Percentiles rank a stretch among this genome's conserved stretches.
phyloP scores from a whole-genome alignment of 2,329 filamentous ascomycete genomes.

The Didymella lethalis region DNA sequence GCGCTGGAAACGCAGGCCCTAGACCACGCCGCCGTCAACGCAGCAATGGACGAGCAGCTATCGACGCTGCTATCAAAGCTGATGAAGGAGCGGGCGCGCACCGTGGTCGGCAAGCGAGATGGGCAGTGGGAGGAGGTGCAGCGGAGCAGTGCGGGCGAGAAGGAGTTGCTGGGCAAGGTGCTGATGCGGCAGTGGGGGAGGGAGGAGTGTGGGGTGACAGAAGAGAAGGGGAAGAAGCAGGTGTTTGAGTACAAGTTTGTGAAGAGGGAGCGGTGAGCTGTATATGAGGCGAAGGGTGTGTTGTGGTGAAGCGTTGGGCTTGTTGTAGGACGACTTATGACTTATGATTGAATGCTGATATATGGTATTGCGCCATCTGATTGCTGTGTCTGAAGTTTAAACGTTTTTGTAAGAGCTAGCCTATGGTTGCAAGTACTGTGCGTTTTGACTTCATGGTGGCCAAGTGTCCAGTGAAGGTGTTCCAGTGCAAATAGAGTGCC shows the following conservation, averaged over 20 bases:
- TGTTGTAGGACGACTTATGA: neutral
- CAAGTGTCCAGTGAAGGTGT: neutral
- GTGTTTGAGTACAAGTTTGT: constrained; percentile 44
- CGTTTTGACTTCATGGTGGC: too few species aligned
- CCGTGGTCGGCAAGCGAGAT: constrained; percentile 42
- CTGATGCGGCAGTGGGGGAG: constrained; percentile 49
- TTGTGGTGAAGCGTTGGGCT: neutral
- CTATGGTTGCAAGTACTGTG: too few species aligned
- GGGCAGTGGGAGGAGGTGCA: constrained; percentile 46
- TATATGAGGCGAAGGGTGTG: neutral
- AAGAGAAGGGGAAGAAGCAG: constrained; percentile 35
- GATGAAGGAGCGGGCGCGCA: constrained; percentile 44
- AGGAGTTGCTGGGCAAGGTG: constrained; percentile 42
- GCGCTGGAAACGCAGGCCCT: constrained; percentile 31
- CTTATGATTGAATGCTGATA: neutral
- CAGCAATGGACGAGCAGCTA: constrained; percentile 46
- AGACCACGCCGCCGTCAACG: constrained; percentile 43
- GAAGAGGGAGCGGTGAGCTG: constrained; percentile 16
- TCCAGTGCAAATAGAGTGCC: neutral
- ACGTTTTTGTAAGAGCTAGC: too few species aligned
- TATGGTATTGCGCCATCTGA: neutral
- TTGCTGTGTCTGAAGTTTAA: too few species aligned
- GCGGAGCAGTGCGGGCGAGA: constrained; percentile 33
- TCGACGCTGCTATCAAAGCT: constrained; percentile 38
- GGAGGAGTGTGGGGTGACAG: constrained; percentile 42